Evolutionary conservation across 2,329 filamentous ascomycete species (phyloP), one percentile per base, ranked within the genome.

Genomic region (Zarea fungicola): DNA sequence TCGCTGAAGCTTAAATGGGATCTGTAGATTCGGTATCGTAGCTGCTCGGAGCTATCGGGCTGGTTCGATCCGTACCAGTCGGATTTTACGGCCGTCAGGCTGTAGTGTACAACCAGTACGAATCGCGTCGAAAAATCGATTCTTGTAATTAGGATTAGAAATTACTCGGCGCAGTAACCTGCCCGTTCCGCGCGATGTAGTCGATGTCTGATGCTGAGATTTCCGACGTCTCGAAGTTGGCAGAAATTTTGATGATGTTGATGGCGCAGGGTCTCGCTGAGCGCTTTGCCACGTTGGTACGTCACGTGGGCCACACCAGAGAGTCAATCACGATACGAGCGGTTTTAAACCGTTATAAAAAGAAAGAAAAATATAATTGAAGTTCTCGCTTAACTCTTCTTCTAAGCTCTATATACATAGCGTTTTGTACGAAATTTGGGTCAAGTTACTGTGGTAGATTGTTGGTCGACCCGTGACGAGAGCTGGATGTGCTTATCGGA

Each of bases 181-280:
- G 22, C 14, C 4, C 13, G 23, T 28, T 22, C 21, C 19, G 26
- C 22, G 29, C 35, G 45, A 42, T 28, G 45, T 26, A 21, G 36
- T 28, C 16, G 45, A 48, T 48, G 37, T 21, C 36, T 21, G 19
- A 25, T n/a, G 21, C 23, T 18, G n/a, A n/a, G 35, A 10, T 34
- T 35, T 48, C 29, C 19, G 25, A 26, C 45, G 21, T 41, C 16
- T 41, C 28, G 37, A 48, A 42, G 45, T 36, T 48, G 16, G 21
- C 36, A 48, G 45, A 48, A 49, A 43, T 29, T 43, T n/a, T 43
- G 47, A 49, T 49, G 39, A 49, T 49, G 47, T 43, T 39, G 46
- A 32, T 19, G 16, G 14, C 13, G n/a, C 36, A 40, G 37, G 36
- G 29, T 42, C 29, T 21, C 31, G 39, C 39, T 31, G 40, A 40